phyloP scores from a whole-genome alignment of 306 rosid genomes.

The Sechiopsis laciniata region DNA sequence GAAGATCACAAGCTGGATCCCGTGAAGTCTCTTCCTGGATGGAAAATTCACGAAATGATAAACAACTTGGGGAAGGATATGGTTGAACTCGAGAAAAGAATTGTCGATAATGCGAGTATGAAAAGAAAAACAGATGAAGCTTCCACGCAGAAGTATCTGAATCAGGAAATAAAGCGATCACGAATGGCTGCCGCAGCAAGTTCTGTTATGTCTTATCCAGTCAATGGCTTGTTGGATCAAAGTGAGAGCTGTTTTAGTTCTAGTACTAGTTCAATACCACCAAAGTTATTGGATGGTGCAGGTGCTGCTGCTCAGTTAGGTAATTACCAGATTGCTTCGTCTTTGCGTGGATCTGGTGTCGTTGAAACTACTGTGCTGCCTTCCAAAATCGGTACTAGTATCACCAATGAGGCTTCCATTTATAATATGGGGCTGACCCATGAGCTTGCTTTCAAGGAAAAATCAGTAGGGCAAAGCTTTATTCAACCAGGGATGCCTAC shows the following conservation, averaged over 20 bases:
- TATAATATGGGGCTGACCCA: conserved; percentile 16
- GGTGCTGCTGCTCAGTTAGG: conserved; percentile 21
- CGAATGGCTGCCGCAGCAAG: background rate
- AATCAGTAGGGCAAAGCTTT: conserved; percentile 27
- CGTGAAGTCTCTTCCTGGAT: conserved; percentile 41
- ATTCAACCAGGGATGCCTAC: conserved; percentile 25
- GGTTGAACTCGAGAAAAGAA: conserved; percentile 25
- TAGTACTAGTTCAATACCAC: conserved; percentile 33
- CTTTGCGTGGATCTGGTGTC: conserved; percentile 15
- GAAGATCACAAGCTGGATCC: conserved; percentile 43
- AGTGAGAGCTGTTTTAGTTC: conserved; percentile 24
- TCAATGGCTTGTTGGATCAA: conserved; percentile 36
- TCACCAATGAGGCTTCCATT: no score
- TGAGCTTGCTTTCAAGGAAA: conserved; percentile 34
- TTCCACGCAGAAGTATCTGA: conserved; percentile 21
- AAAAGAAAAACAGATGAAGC: conserved; percentile 42
- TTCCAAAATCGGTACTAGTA: conserved; percentile 19
- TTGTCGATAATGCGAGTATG: conserved; percentile 25
- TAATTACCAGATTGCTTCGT: conserved; percentile 31
- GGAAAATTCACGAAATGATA: conserved; percentile 43
- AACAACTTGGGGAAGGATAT: conserved; percentile 41
- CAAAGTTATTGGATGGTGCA: background rate
- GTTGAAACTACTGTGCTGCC: no score
- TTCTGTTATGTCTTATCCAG: conserved; percentile 28
- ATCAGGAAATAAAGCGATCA: conserved; percentile 39